These are phyloP conservation scores for Boletellus deceptivus DNA, from an alignment of 1,284 basidiomycete genomes.

Conservation along the genomic window DNA sequence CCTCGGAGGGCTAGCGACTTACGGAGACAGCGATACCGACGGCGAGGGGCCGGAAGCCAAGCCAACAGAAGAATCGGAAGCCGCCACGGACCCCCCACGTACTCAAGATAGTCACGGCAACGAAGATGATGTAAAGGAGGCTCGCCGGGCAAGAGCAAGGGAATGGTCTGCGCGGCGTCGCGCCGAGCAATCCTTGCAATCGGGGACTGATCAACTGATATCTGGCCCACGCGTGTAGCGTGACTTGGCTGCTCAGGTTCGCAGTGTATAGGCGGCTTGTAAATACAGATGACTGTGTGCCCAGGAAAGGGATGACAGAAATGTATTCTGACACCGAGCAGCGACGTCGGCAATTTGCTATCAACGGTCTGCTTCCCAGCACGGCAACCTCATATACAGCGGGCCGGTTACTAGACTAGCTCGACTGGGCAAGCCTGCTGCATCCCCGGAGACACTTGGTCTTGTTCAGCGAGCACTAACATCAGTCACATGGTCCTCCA, in stretches of 20 bases:
- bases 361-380: too few relatives aligned
- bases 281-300: too few relatives aligned
- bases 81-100: not conserved
- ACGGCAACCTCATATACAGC: too few relatives aligned
- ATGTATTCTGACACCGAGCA: too few relatives aligned
- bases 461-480: too few relatives aligned
- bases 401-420: too few relatives aligned
- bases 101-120: not conserved
- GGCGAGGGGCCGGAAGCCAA: conserved; percentile 24
- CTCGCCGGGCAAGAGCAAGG: conserved; percentile 50
- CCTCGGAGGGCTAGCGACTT: conserved; percentile 54
- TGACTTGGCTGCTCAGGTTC: not conserved
- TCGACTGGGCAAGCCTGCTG: too few relatives aligned
- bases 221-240: not conserved
- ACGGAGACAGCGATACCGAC: conserved; percentile 55
- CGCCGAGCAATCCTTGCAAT: conserved; percentile 11
- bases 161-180: conserved; percentile 54
- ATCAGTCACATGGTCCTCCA: too few relatives aligned
- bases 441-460: too few relatives aligned
- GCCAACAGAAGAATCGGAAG: conserved; percentile 3
- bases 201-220: conserved; percentile 3
- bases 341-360: too few relatives aligned
- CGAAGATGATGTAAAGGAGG: conserved; percentile 43
- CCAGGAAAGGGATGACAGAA: too few relatives aligned
- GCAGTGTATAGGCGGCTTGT: too few relatives aligned